Evolutionary conservation across 176 grass and related monocot species (phyloP), one percentile per base, ranked within the genome.

Genomic region (Cenchrus purpureus): DNA sequence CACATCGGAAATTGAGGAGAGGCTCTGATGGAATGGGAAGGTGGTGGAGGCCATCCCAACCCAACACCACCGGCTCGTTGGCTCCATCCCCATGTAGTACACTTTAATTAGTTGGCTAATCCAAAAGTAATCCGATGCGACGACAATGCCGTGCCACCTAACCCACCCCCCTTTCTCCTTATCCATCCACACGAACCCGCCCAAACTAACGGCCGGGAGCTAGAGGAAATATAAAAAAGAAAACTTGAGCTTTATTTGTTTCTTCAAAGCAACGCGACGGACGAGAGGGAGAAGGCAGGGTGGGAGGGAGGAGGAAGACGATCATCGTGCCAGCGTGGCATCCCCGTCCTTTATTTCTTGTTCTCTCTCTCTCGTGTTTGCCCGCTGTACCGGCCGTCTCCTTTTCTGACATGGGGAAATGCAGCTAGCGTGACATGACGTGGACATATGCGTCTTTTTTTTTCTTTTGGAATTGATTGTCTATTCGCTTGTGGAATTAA

Each of bases 131-230:
- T 53, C 17, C 48, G 43, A 7, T 7, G 15, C 10, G 31, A 12
- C 15, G 89, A 87, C 20, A 87, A 29, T 87, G 89, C 53, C 69
- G 8, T 37, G 80, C 61, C 69, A 80, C 89, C 80, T 17, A 91
- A 91, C 85, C 74, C 17, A 58, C 51, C 9, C 29, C 72, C 14
- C 34, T n/a, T 12, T 2, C 4, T 15, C 37, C 83, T 83, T 90
- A 82, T 90, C 88, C 88, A 66, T 37, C 34, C 37, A 40, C 37
- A 40, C 37, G 37, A 25, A 25, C 79, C 37, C 49, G 55, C 72
- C 88, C 78, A 77, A 86, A 82, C 82, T 32, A 1, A 45, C 17
- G 13, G 78, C 12, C n/a, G 19, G 14, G 20, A 7, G 43, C 25
- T 25, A 25, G 32, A 20, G 12, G 50, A 13, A 11, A 51, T 6